These are phyloP conservation scores for Pichia sp. DNA, from an alignment of 1,139 yeast species.

Conservation along the genomic window DNA sequence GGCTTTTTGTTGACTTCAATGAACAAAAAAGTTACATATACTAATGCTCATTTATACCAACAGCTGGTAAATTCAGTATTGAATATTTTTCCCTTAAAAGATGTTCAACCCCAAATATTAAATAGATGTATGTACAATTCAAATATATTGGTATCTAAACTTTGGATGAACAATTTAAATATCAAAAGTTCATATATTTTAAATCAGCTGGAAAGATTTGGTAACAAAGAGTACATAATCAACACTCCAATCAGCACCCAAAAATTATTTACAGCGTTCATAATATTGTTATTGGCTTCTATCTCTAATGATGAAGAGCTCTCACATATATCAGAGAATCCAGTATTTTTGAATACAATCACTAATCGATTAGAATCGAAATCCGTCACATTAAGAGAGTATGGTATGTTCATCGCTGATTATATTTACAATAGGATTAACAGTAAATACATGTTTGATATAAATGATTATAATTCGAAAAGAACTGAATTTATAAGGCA, in stretches of 20 bases:
- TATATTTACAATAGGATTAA: slow-evolving; percentile 17
- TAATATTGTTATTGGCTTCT: slow-evolving; percentile 15
- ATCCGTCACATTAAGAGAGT: slow-evolving; percentile 16
- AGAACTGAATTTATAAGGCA: slow-evolving; percentile 11
- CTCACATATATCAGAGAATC: slow-evolving; percentile 16
- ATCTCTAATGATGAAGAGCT: slow-evolving; percentile 6
- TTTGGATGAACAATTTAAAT: slow-evolving; percentile 7
- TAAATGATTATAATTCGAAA: slow-evolving; percentile 13
- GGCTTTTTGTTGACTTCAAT: not conserved
- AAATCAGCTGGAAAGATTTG: slow-evolving; percentile 7
- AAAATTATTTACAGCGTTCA: slow-evolving; percentile 13
- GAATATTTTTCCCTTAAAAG: not conserved
- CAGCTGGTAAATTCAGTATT: slow-evolving; percentile 1
- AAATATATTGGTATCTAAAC: slow-evolving; percentile 1
- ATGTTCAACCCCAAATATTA: not conserved
- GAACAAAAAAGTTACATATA: not conserved
- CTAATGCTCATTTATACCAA: not conserved
- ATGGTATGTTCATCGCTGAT: slow-evolving; percentile 30
- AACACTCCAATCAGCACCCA: slow-evolving; percentile 6
- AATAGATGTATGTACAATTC: slow-evolving; percentile 1
- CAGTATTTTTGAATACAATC: slow-evolving; percentile 22
- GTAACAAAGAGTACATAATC: slow-evolving; percentile 11
- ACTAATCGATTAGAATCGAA: slow-evolving; percentile 28
- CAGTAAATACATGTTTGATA: slow-evolving; percentile 24
- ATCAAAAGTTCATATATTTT: not conserved